phyloP scores from a whole-genome alignment of 129 eudicot species.

The Flaveria sonorensis region DNA sequence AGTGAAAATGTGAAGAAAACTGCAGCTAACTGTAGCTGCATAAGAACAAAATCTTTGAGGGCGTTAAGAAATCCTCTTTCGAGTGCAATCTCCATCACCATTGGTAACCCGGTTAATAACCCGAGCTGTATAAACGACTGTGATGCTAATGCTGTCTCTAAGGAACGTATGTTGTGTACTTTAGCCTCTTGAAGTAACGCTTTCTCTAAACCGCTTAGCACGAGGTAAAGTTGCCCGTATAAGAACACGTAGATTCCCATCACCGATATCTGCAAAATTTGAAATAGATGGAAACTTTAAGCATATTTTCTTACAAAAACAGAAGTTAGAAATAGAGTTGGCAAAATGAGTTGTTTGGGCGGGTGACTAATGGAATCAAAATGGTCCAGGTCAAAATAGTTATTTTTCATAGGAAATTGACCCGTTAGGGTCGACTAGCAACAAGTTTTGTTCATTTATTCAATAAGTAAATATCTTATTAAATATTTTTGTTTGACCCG shows the following conservation, averaged over 20 bases:
- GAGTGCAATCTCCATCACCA: conserved; percentile 88
- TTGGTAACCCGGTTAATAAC: conserved; percentile 86
- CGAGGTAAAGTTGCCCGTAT: conserved; percentile 90
- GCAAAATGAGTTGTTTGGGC: background rate
- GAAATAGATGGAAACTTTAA: conserved; percentile 1
- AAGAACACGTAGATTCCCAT: conserved; percentile 83
- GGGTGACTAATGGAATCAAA: background rate
- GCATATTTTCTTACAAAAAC: background rate
- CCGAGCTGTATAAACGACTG: conserved; percentile 97
- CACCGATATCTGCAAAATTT: conserved; percentile 72
- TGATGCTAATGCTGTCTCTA: conserved; percentile 93
- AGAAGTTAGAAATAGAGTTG: background rate
- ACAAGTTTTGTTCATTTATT: background rate
- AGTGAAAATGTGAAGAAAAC: conserved; percentile 93
- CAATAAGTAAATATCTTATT: too few relatives aligned
- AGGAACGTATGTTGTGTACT: conserved; percentile 67
- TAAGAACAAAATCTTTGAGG: conserved; percentile 86
- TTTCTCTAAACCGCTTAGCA: conserved; percentile 81
- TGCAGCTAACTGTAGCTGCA: conserved; percentile 92
- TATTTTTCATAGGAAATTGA: background rate
- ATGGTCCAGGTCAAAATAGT: background rate
- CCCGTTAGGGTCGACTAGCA: background rate
- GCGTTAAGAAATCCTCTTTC: conserved; percentile 86
- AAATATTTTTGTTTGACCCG: background rate
- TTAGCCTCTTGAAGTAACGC: conserved; percentile 68